phyloP scores from a whole-genome alignment of 305 asterid species.

The Fraxinus paxiana region DNA sequence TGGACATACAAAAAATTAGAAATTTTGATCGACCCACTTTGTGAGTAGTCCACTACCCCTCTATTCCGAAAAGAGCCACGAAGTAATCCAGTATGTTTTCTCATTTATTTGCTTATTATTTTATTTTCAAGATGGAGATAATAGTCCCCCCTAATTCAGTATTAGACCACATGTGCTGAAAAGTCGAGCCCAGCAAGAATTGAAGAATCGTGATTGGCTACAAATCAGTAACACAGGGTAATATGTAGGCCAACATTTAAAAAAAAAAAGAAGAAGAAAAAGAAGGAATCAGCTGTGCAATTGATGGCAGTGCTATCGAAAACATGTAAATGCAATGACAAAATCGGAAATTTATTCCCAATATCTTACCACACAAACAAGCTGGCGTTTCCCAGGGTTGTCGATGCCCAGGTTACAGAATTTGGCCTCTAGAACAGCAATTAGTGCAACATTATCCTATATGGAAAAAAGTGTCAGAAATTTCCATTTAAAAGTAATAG shows the following conservation, averaged over 20 bases:
- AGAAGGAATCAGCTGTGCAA: background rate
- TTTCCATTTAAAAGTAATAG: background rate
- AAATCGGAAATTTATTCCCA: background rate
- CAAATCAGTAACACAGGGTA: background rate
- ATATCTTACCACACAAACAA: slow-evolving; percentile 83
- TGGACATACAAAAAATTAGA: background rate
- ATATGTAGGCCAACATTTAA: background rate
- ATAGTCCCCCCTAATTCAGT: background rate
- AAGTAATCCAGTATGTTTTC: background rate
- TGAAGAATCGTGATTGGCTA: background rate
- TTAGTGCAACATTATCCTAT: slow-evolving; percentile 87
- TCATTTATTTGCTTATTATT: background rate
- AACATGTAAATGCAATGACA: background rate
- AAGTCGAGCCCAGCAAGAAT: background rate
- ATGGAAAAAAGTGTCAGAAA: slow-evolving; percentile 12
- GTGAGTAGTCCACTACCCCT: background rate
- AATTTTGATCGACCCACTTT: background rate
- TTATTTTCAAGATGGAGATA: background rate
- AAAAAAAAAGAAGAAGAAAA: background rate
- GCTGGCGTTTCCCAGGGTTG: slow-evolving; percentile 84
- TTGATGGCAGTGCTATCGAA: background rate
- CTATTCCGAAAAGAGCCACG: background rate
- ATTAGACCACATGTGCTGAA: background rate
- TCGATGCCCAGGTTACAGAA: slow-evolving; percentile 72
- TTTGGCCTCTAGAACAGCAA: slow-evolving; percentile 87